These are phyloP conservation scores for Exophiala spinifera DNA, from an alignment of 2,329 filamentous ascomycete genomes.

Conservation along the genomic window DNA sequence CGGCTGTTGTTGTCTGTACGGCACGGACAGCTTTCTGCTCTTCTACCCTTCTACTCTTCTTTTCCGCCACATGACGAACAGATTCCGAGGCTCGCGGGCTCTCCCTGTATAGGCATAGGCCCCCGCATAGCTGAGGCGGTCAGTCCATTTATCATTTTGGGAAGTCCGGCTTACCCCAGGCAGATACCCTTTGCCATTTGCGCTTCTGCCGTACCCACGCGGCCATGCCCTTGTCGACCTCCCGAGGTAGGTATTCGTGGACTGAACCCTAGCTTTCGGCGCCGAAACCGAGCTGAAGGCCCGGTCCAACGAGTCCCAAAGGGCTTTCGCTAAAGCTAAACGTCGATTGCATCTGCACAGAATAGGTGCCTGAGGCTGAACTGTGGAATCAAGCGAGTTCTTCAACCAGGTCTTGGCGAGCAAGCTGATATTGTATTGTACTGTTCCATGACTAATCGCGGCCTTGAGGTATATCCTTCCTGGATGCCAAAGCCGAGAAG, in stretches of 20 bases:
- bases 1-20: neutral
- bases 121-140: neutral
- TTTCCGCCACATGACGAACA: neutral
- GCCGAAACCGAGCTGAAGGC: neutral
- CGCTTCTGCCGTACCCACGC: too few relatives aligned
- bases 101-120: neutral
- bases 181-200: neutral
- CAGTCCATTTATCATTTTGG: slow-evolving; percentile 1
- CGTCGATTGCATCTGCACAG: neutral
- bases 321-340: neutral
- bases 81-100: neutral
- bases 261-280: neutral
- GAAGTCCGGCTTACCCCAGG: neutral
- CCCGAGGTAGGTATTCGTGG: neutral
- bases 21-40: too few relatives aligned
- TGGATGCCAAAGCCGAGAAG: too few relatives aligned
- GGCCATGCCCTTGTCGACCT: neutral
- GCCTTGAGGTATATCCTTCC: too few relatives aligned
- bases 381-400: neutral
- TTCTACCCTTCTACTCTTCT: too few relatives aligned
- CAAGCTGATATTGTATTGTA: too few relatives aligned
- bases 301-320: neutral
- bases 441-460: too few relatives aligned
- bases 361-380: neutral
- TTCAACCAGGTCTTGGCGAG: neutral